Conservation (phyloP, 1,284 basidiomycete species). For the Sphaerobolus stellatus region DNA sequence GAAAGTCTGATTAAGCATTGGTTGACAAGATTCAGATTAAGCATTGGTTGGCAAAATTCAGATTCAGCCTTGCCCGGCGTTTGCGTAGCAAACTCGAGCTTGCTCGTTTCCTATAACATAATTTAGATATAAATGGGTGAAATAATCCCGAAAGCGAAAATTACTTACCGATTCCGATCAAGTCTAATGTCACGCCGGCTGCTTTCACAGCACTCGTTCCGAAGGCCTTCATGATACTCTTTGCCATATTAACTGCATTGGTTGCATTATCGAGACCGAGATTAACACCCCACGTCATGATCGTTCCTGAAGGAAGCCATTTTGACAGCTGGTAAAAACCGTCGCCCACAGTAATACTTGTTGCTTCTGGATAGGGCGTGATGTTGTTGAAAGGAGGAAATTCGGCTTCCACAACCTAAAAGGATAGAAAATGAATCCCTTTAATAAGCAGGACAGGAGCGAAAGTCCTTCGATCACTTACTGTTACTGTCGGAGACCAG, state of each 20-base stretch:
- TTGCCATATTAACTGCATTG: slow-evolving; percentile 56
- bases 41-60: too few relatives aligned
- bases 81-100: too few relatives aligned
- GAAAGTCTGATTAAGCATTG: too few relatives aligned
- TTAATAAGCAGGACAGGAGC: not conserved
- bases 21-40: too few relatives aligned
- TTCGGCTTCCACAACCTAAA: slow-evolving; percentile 39
- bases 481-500: slow-evolving; percentile 46
- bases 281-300: slow-evolving; percentile 72
- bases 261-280: slow-evolving; percentile 56
- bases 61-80: too few relatives aligned
- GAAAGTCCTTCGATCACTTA: slow-evolving; percentile 21
- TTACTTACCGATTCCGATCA: slow-evolving; percentile 53
- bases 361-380: slow-evolving; percentile 64
- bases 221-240: slow-evolving; percentile 56
- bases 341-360: slow-evolving; percentile 54
- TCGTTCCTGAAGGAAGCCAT: slow-evolving; percentile 54
- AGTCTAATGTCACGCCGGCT: slow-evolving; percentile 51
- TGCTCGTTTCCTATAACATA: too few relatives aligned
- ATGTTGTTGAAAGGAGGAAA: slow-evolving; percentile 50
- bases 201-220: slow-evolving; percentile 38
- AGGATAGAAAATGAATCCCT: not conserved
- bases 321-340: slow-evolving; percentile 56
- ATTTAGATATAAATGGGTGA: too few relatives aligned
- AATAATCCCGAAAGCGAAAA: too few relatives aligned